Evolutionary conservation across 139 green algal species (phyloP), one percentile per base, ranked within the genome.

Genomic region (Coelastrella sp.): DNA sequence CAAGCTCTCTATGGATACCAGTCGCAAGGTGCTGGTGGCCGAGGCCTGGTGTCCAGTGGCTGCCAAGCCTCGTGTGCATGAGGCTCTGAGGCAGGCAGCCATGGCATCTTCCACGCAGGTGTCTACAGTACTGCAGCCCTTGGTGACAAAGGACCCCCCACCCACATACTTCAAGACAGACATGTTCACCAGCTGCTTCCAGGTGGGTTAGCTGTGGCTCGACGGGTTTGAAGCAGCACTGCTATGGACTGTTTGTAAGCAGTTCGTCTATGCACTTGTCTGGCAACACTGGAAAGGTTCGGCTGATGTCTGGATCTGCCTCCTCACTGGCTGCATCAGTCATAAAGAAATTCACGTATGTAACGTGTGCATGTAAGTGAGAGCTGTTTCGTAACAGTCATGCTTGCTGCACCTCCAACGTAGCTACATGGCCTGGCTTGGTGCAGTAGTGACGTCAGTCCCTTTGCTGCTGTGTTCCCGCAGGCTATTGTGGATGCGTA

Each of bases 131-230:
- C 96, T 99, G 93, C 97, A 99, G 94, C 95, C 96, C 2, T 84
- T 99, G 78, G 81, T 94, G 20, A 97, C 97, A 3, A 95, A 96
- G 54, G 98, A 99, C 85, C 81, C 80, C 11, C 98, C 98, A 3
- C 98, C 98, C 73, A 99, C 98, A 23, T 98, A 98, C 95, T 99
- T 97, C 94, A 80, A 89, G 10, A 99, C 98, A 84, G 96, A 96
- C 91, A 99, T 99, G 93, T 94, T 98, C 94, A 99, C 96, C 4
- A 56, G 66, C 71, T 95, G 92, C 91, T 99, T 99, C 92, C 98
- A 99, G 92, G 95, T 94, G 73, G 32, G 57, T 47, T 47, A 47
- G 32, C 32, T 47, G 32, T 47, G 32, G 32, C 32, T 47, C 32
- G 32, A 47, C 32, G 32, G 32, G 32, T 47, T 47, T 47, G 32